Percentiles rank a stretch among this genome's conserved stretches.
These are phyloP conservation scores for Agaricus bisporus DNA, from an alignment of 768 basidiomycete genomes.

Conservation along the genomic window DNA sequence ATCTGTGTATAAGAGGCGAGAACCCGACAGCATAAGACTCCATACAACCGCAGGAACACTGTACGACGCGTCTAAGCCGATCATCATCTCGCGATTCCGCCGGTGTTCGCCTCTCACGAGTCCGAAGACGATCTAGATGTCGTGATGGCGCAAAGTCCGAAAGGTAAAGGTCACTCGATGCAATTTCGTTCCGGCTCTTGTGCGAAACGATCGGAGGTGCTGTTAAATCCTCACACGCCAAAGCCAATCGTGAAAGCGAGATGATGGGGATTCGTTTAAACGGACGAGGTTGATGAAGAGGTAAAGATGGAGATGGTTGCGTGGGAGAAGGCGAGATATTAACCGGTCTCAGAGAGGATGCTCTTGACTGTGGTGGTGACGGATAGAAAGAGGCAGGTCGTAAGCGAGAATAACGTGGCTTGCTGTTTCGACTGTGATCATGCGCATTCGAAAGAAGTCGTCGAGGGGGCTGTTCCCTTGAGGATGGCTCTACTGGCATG, in stretches of 20 bases:
- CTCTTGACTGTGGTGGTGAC: slow-evolving; percentile 13
- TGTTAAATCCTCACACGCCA: slow-evolving; percentile 26
- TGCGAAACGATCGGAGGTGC: slow-evolving; percentile 3
- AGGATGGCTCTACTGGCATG: neutral
- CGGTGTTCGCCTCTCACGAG: neutral
- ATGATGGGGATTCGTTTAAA: slow-evolving; percentile 39
- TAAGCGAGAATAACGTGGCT: slow-evolving; percentile 1
- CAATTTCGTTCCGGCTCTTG: neutral
- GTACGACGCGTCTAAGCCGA: slow-evolving; percentile 11
- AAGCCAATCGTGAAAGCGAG: slow-evolving; percentile 34
- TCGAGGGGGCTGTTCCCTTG: neutral
- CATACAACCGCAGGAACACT: slow-evolving; percentile 33
- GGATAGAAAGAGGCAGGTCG: slow-evolving; percentile 1
- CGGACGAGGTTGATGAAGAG: slow-evolving; percentile 41
- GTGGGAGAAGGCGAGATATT: slow-evolving; percentile 16
- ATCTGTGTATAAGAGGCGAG: neutral
- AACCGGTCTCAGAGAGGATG: slow-evolving; percentile 14
- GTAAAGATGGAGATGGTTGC: slow-evolving; percentile 22
- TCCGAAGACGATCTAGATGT: neutral
- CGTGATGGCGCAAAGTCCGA: neutral
- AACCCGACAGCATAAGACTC: slow-evolving; percentile 21
- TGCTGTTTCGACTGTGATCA: neutral
- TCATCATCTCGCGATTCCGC: neutral
- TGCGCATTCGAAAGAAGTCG: slow-evolving; percentile 4
- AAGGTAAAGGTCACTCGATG: neutral